Percentiles rank a stretch among this genome's conserved stretches.
These are phyloP conservation scores for Colletotrichum spinosum DNA, from an alignment of 2,329 filamentous ascomycete genomes.

Conservation along the genomic window DNA sequence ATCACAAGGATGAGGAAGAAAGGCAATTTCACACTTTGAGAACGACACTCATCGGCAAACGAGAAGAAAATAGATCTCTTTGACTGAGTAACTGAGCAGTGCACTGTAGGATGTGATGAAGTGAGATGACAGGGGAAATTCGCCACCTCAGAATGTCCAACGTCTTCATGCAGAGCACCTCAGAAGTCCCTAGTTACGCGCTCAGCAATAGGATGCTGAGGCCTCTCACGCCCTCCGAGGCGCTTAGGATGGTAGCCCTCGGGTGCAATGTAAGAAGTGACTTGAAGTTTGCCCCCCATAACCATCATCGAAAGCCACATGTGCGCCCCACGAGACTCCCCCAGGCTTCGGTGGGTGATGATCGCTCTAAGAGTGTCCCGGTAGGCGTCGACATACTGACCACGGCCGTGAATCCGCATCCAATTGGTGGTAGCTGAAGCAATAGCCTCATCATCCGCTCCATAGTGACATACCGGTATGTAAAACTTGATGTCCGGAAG, in stretches of 20 bases:
- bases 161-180: too few relatives aligned
- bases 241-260: constrained; percentile 24
- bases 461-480: constrained; percentile 27
- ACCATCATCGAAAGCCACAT: constrained; percentile 30
- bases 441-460: constrained; percentile 13
- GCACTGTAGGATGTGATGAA: too few relatives aligned
- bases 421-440: constrained; percentile 5
- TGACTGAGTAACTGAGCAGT: too few relatives aligned
- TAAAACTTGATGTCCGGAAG: constrained; percentile 21
- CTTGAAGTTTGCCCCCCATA: constrained; percentile 13
- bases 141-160: too few relatives aligned
- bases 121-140: too few relatives aligned
- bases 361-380: constrained; percentile 8
- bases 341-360: neutral
- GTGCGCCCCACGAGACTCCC: constrained; percentile 20
- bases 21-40: too few relatives aligned
- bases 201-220: neutral
- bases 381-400: constrained; percentile 12
- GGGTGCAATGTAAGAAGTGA: constrained; percentile 19
- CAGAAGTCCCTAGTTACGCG: neutral
- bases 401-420: constrained; percentile 15
- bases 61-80: too few relatives aligned
- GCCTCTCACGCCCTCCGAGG: neutral
- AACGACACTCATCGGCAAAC: too few relatives aligned
- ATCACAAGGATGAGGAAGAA: too few relatives aligned